Evolutionary conservation across 2,329 filamentous ascomycete genomes (phyloP).

Genomic region (Penicillium sp.): DNA sequence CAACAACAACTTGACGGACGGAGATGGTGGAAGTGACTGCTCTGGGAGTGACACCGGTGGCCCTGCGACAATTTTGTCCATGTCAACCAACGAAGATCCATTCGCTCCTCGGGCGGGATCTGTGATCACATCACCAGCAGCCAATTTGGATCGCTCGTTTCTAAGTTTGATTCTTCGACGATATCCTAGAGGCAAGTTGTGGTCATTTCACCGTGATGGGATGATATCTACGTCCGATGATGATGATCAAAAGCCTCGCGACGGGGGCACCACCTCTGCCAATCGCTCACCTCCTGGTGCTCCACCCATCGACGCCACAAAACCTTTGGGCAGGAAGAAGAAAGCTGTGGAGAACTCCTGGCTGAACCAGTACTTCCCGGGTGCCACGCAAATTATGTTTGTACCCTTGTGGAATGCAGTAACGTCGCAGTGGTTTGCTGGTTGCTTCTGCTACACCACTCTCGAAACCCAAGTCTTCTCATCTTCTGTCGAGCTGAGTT

Average conservation of each 20-base stretch:
- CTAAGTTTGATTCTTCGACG: constrained; percentile 44
- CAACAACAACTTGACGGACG: constrained; percentile 33
- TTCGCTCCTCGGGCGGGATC: constrained; percentile 40
- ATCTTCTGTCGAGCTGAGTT: constrained; percentile 44
- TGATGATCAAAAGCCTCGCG: constrained; percentile 40
- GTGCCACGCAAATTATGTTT: constrained; percentile 54
- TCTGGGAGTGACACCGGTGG: constrained; percentile 31
- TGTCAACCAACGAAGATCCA: constrained; percentile 43
- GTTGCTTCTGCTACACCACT: constrained; percentile 51
- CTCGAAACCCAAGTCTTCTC: constrained; percentile 43
- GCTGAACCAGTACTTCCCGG: constrained; percentile 52
- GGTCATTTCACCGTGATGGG: constrained; percentile 52
- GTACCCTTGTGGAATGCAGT: constrained; percentile 57
- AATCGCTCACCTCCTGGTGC: constrained; percentile 14
- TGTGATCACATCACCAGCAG: constrained; percentile 32
- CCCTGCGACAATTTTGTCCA: constrained; percentile 39
- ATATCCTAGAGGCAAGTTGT: constrained; percentile 54
- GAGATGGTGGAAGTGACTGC: constrained; percentile 36
- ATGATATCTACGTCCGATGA: constrained; percentile 51
- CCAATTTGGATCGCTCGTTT: constrained; percentile 39
- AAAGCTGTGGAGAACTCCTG: constrained; percentile 43
- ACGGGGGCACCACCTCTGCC: constrained; percentile 9
- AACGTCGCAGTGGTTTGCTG: constrained; percentile 52
- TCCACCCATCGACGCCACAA: constrained; percentile 24
- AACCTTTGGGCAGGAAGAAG: constrained; percentile 32